These are phyloP conservation scores for Arbutus unedo DNA, from an alignment of 148 eudicot genomes.

Conservation along the genomic window DNA sequence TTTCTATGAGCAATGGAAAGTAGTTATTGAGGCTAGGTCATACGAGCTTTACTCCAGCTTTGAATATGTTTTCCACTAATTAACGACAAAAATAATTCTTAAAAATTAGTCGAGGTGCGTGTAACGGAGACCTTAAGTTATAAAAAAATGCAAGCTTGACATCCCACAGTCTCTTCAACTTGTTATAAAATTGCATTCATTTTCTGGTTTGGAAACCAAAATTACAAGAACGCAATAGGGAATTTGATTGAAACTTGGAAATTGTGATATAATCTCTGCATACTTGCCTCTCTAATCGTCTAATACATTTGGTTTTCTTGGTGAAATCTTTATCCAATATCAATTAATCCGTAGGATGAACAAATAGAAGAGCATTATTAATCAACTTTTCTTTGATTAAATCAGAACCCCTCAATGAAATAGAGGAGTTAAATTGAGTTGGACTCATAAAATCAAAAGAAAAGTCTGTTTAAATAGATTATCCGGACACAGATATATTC, in stretches of 20 bases:
- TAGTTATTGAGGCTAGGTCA: not conserved
- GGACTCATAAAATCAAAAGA: too few relatives aligned
- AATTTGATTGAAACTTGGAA: not conserved
- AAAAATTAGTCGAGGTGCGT: too few relatives aligned
- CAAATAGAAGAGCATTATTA: not conserved
- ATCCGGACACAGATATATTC: too few relatives aligned
- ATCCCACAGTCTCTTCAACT: not conserved
- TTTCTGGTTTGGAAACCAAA: not conserved
- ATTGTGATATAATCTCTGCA: not conserved
- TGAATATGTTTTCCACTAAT: too few relatives aligned
- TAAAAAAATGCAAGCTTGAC: too few relatives aligned
- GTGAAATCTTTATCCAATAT: not conserved
- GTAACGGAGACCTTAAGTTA: too few relatives aligned
- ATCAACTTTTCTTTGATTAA: not conserved
- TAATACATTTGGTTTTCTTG: too few relatives aligned
- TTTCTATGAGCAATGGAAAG: not conserved
- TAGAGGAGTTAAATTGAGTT: not conserved
- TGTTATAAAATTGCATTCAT: not conserved
- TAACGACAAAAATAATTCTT: too few relatives aligned
- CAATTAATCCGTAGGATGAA: not conserved
- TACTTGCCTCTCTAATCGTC: not conserved
- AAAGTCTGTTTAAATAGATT: too few relatives aligned
- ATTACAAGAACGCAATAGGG: not conserved
- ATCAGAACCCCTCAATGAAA: not conserved
- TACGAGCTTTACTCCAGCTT: too few relatives aligned